Evolutionary conservation across 768 basidiomycete genomes (phyloP), one percentile per base, ranked within the genome.

Genomic region (Tulasnella sp.): DNA sequence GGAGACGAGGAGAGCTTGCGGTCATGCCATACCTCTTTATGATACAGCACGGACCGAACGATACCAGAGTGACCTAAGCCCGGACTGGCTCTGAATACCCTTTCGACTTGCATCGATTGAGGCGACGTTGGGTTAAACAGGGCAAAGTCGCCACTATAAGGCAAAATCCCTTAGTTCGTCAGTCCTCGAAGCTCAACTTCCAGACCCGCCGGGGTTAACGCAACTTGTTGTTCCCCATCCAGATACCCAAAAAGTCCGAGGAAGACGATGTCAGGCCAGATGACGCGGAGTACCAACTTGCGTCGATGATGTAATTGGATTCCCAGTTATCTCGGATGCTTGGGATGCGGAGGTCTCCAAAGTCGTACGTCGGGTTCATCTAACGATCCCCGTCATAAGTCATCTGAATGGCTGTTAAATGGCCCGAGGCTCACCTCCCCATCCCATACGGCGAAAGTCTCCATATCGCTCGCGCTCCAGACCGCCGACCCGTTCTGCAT

Each of bases 381-480:
- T 83, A 74, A n/a, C n/a, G 36, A 19, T 39, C 46, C 18, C 34
- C 19, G 62, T 27, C 24, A 31, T 74, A 48, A 56, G 38, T 44
- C 6, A 21, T 48, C 31, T 27, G 58, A 74, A 31, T 9, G 36
- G 31, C 72, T 3, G n/a, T 12, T 44, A 40, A 52, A 27, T 56
- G 36, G 44, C 12, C 18, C n/a, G 38, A 62, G 31, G 40, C 84
- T 40, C 80, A 92, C 94, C 85, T 95, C 93, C 72, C 85, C 85
- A 38, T 91, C 89, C 97, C 96, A 98, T 19, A 90, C 88, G 78
- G 93, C 93, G 81, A 97, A 93, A 0, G 94, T 95, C 85, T 98
- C 96, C 96, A 98, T 98, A 85, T 98, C 97, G 81, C 94, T 96
- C 16, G 91, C 89, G 34, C 92, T 93, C 95, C 96, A 98, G 9